phyloP scores from a whole-genome alignment of 495 filamentous ascomycete species.

The Penicillium salamii region DNA sequence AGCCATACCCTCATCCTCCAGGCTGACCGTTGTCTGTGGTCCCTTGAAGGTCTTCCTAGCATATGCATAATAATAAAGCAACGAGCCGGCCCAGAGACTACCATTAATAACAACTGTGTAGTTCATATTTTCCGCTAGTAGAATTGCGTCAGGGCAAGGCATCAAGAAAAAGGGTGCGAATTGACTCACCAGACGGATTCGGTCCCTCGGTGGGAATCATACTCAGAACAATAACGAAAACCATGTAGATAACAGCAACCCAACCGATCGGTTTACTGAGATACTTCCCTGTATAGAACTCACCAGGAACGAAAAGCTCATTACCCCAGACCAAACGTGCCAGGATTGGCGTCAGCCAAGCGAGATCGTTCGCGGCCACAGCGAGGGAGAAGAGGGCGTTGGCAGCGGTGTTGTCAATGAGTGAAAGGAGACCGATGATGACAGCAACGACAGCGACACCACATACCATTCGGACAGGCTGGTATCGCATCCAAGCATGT shows the following conservation, averaged over 20 bases:
- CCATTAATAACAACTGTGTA: slow-evolving; percentile 64
- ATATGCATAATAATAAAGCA: slow-evolving; percentile 62
- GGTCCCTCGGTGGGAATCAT: slow-evolving; percentile 57
- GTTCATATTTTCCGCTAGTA: slow-evolving; percentile 49
- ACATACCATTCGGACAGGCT: slow-evolving; percentile 61
- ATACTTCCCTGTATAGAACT: slow-evolving; percentile 55
- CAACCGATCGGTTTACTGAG: slow-evolving; percentile 52
- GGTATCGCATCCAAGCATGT: slow-evolving; percentile 47
- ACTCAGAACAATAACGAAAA: slow-evolving; percentile 48
- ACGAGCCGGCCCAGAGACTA: slow-evolving; percentile 57
- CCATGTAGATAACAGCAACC: slow-evolving; percentile 49
- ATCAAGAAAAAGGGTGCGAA: not conserved
- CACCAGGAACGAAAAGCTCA: slow-evolving; percentile 59
- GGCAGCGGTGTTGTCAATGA: slow-evolving; percentile 58
- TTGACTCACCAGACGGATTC: slow-evolving; percentile 35
- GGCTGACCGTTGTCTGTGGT: slow-evolving; percentile 60
- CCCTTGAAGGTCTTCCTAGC: slow-evolving; percentile 72
- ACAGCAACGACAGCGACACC: slow-evolving; percentile 51
- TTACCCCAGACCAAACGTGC: slow-evolving; percentile 61
- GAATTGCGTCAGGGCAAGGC: no score
- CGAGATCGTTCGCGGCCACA: slow-evolving; percentile 60
- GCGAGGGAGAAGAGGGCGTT: slow-evolving; percentile 61
- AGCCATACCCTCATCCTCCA: slow-evolving; percentile 22
- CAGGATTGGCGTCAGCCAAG: slow-evolving; percentile 63
- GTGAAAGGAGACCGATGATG: slow-evolving; percentile 55